Base-by-base conservation (phyloP, 2,329 filamentous ascomycete species). In the Arthroderma sp. region DNA sequence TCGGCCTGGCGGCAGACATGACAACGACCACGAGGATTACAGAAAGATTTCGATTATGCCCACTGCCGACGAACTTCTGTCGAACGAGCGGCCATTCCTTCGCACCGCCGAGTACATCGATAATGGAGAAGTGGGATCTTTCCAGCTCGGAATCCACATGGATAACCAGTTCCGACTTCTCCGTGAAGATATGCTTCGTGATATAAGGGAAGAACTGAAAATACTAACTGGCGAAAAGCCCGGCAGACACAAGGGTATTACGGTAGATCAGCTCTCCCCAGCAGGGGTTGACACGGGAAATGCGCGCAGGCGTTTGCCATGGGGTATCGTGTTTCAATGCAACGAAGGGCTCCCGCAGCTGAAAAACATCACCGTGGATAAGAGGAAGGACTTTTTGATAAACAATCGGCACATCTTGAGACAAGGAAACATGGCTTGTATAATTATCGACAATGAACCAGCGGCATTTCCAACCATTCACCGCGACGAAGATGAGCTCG, bases 141-240 rank as follows among this genome's bases (percentile, higher is more conserved):
- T 71, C 6, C 22, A n/a, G 3, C 38, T n/a, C 29, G 57, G 55
- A 4, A 71, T 74, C 2, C 63, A 73, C 1, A 54, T 78, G 0
- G 74, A 78, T 53, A 61, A 68, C 44, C 69, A 78, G 45, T 78
- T 78, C 41, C 67, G 75, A n/a, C 64, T 78, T 1, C 55, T 77
- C 1, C 65, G 74, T 2, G 72, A 77, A 55, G 74, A 78, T 50
- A 74, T 69, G 0, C 61, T 77, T 2, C 71, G 72, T 0, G 68
- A 74, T 46, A 59, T 78, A 4, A 63, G 71, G 32, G 70, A 75
- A 50, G 65, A 40, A 29, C 65, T 1, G 65, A 73, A 3, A 61
- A 63, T 36, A 49, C 62, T 29, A 59, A 69, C 40, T 55, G 70
- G 7, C 11, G 41, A 22, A 42, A 30, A 34, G 55, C 67, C 3